Evolutionary conservation across 495 filamentous ascomycete genomes (phyloP), one percentile per base, ranked within the genome.

Genomic region (Aspergillus sclerotiicarbonarius): DNA sequence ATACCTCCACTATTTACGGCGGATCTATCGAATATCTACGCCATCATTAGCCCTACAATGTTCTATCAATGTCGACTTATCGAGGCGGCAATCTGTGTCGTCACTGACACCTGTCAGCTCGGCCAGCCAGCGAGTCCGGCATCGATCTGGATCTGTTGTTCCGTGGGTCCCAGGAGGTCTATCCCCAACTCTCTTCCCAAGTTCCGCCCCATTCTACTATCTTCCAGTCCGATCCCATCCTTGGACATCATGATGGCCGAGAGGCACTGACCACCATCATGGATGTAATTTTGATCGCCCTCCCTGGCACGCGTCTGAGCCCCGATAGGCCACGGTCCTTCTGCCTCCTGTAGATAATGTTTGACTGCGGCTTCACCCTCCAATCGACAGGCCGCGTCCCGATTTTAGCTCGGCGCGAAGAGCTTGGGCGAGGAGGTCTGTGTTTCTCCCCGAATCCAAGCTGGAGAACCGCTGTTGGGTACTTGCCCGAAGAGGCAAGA

Each of bases 391-490:
- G 3, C 47, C n/a, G 47, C 7, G 10, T 6, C 13, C 47, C 29
- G 18, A 25, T 18, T 41, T 41, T 41, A 41, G 37, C 37, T 41
- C 37, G 12, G 37, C 37, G 37, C 37, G 37, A 12, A 41, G 37
- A 15, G 37, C 37, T 41, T 50, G 47, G 47, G 13, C 31, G 47
- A 18, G 25, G 47, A 50, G 47, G 47, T 50, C 47, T 50, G 47
- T 50, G 47, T 50, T 50, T 49, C 46, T 49, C 46, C 46, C 20
- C 46, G 20, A 49, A 13, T 30, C 46, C 46, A 8, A 25, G 13
- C 13, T 10, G 33, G 33, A 13, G 33, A 35, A 35, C 33, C 33
- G 33, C 8, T 35, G 33, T 9, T 13, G 33, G 13, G 9, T 10
- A 7, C 8, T 2, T 35, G 33, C 8, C 9, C 9, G 33, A 35